Evolutionary conservation across 331 rosid species (phyloP), one percentile per base, ranked within the genome.

Genomic region (Rhamnella rubrinervis): DNA sequence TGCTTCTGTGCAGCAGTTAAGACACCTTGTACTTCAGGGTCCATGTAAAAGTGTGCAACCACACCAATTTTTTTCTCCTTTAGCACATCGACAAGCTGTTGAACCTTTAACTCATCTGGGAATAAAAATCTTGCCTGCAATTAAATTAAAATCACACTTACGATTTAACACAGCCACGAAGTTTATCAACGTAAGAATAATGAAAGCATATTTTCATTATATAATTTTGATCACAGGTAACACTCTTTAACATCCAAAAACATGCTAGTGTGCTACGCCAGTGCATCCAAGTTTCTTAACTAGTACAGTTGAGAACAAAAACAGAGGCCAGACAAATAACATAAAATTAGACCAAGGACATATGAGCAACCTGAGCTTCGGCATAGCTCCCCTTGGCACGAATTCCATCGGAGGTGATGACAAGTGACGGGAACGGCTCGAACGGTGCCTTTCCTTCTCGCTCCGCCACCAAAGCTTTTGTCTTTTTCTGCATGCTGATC

Each of bases 21-120:
- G 67, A 95, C 67, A 61, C 98, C 98, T 74, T 95, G 98, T 10
- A 95, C 95, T 78, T 95, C 96, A 55, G 98, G 98, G 78, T 95
- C 98, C 98, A 95, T 95, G 88, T 91, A 91, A 78, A 92, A 95
- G 70, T 95, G 97, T 37, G 98, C 98, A 83, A 87, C 98, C 63
- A 95, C 77, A 51, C 98, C 98, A 70, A 95, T 95, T 73, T 83
- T 89, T 83, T 95, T 95, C 82, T 89, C 96, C 82, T 74, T 85
- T 19, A 95, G 78, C 82, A 84, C 84, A 52, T 71, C 66, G 46
- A 89, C 87, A 63, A 93, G 93, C 60, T 89, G 95, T 71, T 70
- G 59, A 68, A 91, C 95, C 57, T 76, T 86, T 14, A 28, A 46
- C 73, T 83, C 88, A 68, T 91, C 57, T 0, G 98, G 98, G 57